These are phyloP conservation scores for Trifolium repens DNA, from an alignment of 306 rosid species.

Conservation along the genomic window DNA sequence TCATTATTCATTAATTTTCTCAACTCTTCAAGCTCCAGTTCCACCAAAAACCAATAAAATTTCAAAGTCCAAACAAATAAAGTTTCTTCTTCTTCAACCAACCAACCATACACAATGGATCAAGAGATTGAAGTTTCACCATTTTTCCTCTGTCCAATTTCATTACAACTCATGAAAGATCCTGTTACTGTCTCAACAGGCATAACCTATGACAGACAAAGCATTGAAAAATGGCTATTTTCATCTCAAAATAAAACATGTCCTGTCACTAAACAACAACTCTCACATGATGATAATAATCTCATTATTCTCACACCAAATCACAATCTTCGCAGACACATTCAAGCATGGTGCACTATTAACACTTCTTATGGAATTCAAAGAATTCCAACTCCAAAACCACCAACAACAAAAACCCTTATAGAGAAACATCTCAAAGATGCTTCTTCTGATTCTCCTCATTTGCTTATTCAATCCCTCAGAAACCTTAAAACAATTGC, in stretches of 20 bases:
- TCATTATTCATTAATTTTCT: background rate
- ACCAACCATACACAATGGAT: conserved; percentile 43
- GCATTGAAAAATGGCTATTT: conserved; percentile 85
- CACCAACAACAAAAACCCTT: conserved; percentile 56
- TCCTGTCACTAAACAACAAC: conserved; percentile 69
- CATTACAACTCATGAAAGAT: conserved; percentile 84
- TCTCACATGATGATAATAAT: conserved; percentile 1
- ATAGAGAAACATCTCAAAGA: conserved; percentile 57
- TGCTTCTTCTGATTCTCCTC: conserved; percentile 50
- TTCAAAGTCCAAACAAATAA: background rate
- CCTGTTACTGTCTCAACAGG: conserved; percentile 80
- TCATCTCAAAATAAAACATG: conserved; percentile 56
- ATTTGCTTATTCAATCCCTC: conserved; percentile 47
- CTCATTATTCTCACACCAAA: conserved; percentile 70
- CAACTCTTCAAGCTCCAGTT: background rate
- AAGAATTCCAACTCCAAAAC: conserved; percentile 83
- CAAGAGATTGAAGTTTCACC: conserved; percentile 72
- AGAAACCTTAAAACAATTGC: conserved; percentile 60
- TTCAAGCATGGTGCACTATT: conserved; percentile 86
- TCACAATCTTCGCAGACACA: conserved; percentile 82
- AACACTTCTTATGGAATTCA: conserved; percentile 75
- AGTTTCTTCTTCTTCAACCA: background rate
- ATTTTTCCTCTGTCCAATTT: conserved; percentile 77
- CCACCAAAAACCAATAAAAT: background rate
- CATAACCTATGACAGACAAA: conserved; percentile 77